Conservation (phyloP, 2,329 filamentous ascomycete species). For the Hypoxylon sp. region DNA sequence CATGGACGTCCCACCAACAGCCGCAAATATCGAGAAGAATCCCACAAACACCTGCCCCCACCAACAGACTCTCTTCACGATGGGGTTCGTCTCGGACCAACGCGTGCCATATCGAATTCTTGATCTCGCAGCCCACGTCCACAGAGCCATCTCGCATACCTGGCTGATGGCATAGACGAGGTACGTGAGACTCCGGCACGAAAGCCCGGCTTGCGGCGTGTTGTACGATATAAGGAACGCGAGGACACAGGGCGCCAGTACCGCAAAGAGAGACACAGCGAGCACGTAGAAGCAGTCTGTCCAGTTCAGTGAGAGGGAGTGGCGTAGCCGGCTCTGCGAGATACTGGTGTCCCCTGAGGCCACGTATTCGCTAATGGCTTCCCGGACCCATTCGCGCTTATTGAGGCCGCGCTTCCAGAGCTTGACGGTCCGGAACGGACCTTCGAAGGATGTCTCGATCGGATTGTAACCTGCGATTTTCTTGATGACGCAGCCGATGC, state of each 20-base stretch:
- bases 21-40: constrained; percentile 51
- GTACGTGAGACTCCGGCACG: constrained; percentile 55
- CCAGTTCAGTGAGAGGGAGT: constrained; percentile 40
- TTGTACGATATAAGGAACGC: constrained; percentile 56
- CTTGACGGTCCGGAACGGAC: constrained; percentile 52
- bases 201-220: constrained; percentile 53
- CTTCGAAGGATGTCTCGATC: constrained; percentile 50
- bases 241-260: constrained; percentile 51
- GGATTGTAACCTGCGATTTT: constrained; percentile 47
- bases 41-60: constrained; percentile 53
- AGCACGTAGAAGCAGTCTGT: constrained; percentile 48
- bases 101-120: constrained; percentile 47
- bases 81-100: constrained; percentile 48
- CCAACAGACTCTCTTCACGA: constrained; percentile 51
- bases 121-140: constrained; percentile 51
- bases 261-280: constrained; percentile 44
- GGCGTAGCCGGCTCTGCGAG: constrained; percentile 38
- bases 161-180: constrained; percentile 55
- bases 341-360: constrained; percentile 17
- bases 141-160: constrained; percentile 52
- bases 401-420: constrained; percentile 55
- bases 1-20: constrained; percentile 52
- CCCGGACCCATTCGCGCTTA: constrained; percentile 53
- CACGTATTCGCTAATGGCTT: constrained; percentile 51
- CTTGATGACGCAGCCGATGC: constrained; percentile 34